phyloP scores from a whole-genome alignment of 208 protist species.

The Crithidia expoeki region DNA sequence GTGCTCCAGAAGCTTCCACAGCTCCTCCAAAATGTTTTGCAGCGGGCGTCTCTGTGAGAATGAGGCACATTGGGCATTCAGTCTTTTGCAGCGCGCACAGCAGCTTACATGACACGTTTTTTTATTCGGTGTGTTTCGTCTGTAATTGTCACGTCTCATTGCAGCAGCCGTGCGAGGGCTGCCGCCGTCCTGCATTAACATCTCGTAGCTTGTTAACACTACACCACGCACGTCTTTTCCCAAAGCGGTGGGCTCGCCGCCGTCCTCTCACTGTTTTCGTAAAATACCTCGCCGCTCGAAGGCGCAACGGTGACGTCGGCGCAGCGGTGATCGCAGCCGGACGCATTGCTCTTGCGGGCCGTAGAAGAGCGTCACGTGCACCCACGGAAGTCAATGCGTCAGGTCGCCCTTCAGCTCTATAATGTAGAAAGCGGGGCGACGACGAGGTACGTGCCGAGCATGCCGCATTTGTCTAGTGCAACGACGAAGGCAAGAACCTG shows the following conservation, averaged over 20 bases:
- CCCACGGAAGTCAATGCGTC: conserved; percentile 85
- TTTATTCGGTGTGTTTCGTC: conserved; percentile 97
- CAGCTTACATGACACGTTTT: conserved; percentile 90
- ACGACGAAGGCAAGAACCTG: conserved; percentile 91
- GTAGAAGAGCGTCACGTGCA: conserved; percentile 74
- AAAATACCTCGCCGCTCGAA: conserved; percentile 40
- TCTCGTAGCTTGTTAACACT: conserved; percentile 95
- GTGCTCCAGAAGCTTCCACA: conserved; percentile 99
- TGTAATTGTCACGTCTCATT: conserved; percentile 68
- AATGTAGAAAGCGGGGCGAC: conserved; percentile 92
- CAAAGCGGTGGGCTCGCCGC: conserved; percentile 11
- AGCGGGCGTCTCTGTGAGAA: conserved; percentile 96
- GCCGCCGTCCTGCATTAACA: conserved; percentile 68
- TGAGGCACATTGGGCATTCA: conserved; percentile 92
- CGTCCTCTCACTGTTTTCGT: conserved; percentile 51
- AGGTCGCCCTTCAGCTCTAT: conserved; percentile 89
- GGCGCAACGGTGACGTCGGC: conserved; percentile 43
- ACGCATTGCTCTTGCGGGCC: conserved; percentile 31
- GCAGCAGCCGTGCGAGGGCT: conserved; percentile 33
- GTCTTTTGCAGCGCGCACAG: conserved; percentile 92
- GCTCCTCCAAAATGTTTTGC: conserved; percentile 97
- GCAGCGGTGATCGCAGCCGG: conserved; percentile 53
- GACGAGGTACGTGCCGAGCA: conserved; percentile 86
- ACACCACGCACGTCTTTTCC: conserved; percentile 49
- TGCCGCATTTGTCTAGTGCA: conserved; percentile 64